Percentiles rank a stretch among this genome's conserved stretches.
Conservation (phyloP, 169 alveolate genomes). For the Neospora caninum region DNA sequence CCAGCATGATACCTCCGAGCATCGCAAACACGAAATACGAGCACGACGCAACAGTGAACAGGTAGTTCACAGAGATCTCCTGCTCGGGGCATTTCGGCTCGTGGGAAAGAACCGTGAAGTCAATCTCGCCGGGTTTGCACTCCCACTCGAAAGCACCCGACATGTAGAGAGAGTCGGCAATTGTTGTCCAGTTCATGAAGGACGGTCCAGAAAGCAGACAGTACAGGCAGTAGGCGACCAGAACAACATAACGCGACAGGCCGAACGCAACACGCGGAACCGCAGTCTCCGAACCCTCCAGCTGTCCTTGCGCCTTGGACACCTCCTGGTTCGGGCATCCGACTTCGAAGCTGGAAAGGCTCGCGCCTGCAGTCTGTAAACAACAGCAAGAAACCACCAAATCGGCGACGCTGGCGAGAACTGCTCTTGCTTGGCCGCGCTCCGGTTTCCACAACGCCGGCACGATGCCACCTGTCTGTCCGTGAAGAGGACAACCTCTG, state of each 20-base stretch:
- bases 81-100: constrained; percentile 41
- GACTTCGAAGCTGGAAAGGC: constrained; percentile 6
- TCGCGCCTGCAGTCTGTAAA: background rate
- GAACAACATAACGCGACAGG: constrained; percentile 20
- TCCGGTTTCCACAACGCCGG: no score
- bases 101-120: background rate
- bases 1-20: constrained; percentile 46
- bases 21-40: constrained; percentile 32
- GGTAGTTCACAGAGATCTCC: constrained; percentile 19
- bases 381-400: background rate
- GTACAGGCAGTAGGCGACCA: constrained; percentile 17
- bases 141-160: constrained; percentile 29
- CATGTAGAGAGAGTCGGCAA: constrained; percentile 38
- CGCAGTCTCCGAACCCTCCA: background rate
- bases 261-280: background rate
- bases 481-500: no score
- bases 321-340: background rate
- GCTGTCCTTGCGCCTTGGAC: background rate
- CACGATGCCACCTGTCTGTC: no score
- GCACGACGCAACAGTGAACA: constrained; percentile 20
- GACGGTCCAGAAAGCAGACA: constrained; percentile 41
- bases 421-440: no score
- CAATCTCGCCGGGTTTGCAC: background rate
- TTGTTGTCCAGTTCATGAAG: constrained; percentile 48
- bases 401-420: background rate